phyloP scores from a whole-genome alignment of 2,329 filamentous ascomycete genomes.

The Hymenoscyphus occultus region DNA sequence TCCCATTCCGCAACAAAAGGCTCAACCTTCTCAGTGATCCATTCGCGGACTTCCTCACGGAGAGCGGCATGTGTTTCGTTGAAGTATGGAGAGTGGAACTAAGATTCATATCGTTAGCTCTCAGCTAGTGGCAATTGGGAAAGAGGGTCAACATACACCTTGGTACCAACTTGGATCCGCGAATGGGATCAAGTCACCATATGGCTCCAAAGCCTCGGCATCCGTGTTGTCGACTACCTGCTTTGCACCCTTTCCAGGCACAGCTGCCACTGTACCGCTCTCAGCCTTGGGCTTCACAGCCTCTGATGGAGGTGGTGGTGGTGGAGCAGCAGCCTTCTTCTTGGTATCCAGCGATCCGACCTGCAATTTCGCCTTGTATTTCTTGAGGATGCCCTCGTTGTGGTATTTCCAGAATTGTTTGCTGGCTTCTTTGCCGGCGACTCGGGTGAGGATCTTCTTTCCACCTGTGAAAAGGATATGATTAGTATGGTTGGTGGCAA shows the following conservation, averaged over 20 bases:
- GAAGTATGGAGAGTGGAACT: conserved; percentile 97
- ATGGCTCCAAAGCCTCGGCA: conserved; percentile 73
- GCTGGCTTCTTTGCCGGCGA: conserved; percentile 36
- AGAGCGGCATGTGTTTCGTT: conserved; percentile 92
- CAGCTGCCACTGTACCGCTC: conserved; percentile 49
- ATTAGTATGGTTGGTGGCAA: conserved; percentile 39
- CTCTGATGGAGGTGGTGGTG: conserved; percentile 46
- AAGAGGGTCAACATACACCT: conserved; percentile 60
- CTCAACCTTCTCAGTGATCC: conserved; percentile 86
- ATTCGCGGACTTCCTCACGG: conserved; percentile 85
- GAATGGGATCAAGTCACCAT: conserved; percentile 84
- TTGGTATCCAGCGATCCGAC: conserved; percentile 90
- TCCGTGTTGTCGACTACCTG: conserved; percentile 40
- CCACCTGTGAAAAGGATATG: conserved; percentile 63
- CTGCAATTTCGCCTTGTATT: conserved; percentile 85
- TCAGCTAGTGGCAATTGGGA: background rate
- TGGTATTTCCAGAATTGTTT: conserved; percentile 39
- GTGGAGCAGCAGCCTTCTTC: conserved; percentile 55
- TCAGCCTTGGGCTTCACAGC: conserved; percentile 57
- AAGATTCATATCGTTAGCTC: conserved; percentile 13
- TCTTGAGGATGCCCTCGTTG: conserved; percentile 38
- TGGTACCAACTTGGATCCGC: conserved; percentile 95
- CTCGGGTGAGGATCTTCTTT: conserved; percentile 33
- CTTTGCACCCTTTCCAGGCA: conserved; percentile 45
- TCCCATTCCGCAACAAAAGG: conserved; percentile 96